These are phyloP conservation scores for Penicillium sp. DNA, from an alignment of 2,329 filamentous ascomycete genomes.

Conservation along the genomic window DNA sequence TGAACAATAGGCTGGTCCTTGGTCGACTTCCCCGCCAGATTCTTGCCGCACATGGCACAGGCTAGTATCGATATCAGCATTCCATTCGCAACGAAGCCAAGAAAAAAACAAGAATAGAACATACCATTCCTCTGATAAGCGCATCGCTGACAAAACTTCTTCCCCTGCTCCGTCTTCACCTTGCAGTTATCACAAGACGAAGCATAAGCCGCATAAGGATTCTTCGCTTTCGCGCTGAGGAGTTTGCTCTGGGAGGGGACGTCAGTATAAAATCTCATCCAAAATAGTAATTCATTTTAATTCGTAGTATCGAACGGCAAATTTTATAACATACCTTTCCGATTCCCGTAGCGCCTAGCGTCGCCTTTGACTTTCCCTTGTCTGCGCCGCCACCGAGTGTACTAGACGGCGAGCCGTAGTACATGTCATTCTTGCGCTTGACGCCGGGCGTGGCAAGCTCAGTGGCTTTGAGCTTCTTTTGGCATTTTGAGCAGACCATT, in stretches of 20 bases:
- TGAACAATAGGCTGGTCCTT: slow-evolving; percentile 55
- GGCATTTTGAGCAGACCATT: slow-evolving; percentile 67
- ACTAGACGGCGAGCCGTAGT: slow-evolving; percentile 58
- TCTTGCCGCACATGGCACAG: slow-evolving; percentile 65
- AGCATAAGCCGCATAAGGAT: slow-evolving; percentile 64
- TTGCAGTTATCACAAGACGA: slow-evolving; percentile 63
- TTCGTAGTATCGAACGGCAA: neutral
- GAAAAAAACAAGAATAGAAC: slow-evolving; percentile 24
- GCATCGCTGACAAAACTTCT: slow-evolving; percentile 62
- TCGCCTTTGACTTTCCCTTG: slow-evolving; percentile 42
- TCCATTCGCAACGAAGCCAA: neutral
- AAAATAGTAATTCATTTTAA: neutral
- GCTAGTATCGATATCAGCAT: slow-evolving; percentile 41
- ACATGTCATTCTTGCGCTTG: slow-evolving; percentile 67
- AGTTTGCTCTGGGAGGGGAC: slow-evolving; percentile 57
- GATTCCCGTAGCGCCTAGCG: slow-evolving; percentile 58
- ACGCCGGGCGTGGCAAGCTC: slow-evolving; percentile 63
- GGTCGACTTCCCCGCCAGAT: slow-evolving; percentile 46
- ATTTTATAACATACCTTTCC: slow-evolving; percentile 52
- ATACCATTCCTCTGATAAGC: slow-evolving; percentile 62
- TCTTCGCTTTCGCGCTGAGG: slow-evolving; percentile 63
- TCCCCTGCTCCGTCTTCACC: slow-evolving; percentile 62
- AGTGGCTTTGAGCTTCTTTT: slow-evolving; percentile 61
- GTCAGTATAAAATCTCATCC: neutral
- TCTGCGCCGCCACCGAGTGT: slow-evolving; percentile 36